Evolutionary conservation across 2,329 filamentous ascomycete species (phyloP).

Genomic region (Fusarium pseudoanthophilum): DNA sequence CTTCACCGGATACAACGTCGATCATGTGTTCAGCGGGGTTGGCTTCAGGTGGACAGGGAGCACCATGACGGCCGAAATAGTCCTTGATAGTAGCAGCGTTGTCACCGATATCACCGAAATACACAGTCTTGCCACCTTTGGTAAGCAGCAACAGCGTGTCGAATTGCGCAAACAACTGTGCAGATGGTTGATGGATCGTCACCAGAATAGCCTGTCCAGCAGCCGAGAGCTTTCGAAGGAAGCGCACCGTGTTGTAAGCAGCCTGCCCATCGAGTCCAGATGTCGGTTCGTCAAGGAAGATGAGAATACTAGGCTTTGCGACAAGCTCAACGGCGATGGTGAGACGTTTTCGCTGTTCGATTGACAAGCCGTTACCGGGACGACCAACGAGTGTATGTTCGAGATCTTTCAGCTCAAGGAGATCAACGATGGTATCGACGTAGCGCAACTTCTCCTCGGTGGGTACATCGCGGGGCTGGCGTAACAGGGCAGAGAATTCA

Average conservation of each 20-base stretch:
- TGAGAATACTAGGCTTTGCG: slow-evolving; percentile 67
- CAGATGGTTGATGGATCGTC: slow-evolving; percentile 77
- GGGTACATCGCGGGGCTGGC: slow-evolving; percentile 73
- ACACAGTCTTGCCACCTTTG: slow-evolving; percentile 71
- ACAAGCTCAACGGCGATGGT: slow-evolving; percentile 71
- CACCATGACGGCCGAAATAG: slow-evolving; percentile 75
- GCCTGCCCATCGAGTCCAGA: slow-evolving; percentile 75
- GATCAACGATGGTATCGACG: slow-evolving; percentile 80
- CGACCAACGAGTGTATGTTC: slow-evolving; percentile 59
- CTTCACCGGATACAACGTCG: slow-evolving; percentile 61
- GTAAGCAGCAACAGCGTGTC: slow-evolving; percentile 72
- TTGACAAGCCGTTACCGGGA: slow-evolving; percentile 63
- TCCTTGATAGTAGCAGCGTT: slow-evolving; percentile 63
- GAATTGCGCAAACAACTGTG: slow-evolving; percentile 73
- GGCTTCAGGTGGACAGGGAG: slow-evolving; percentile 67
- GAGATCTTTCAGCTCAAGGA: slow-evolving; percentile 60
- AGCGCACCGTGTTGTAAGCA: slow-evolving; percentile 72
- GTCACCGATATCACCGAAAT: slow-evolving; percentile 73
- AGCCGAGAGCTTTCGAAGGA: slow-evolving; percentile 73
- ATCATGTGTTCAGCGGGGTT: slow-evolving; percentile 85
- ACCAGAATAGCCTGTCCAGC: slow-evolving; percentile 74
- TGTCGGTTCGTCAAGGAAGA: slow-evolving; percentile 72
- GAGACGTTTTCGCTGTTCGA: slow-evolving; percentile 64
- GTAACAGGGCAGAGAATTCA: slow-evolving; percentile 77
- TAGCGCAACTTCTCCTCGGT: slow-evolving; percentile 77